phyloP scores from a whole-genome alignment of 2,329 filamentous ascomycete genomes.

The Cryphonectria nitschkei region DNA sequence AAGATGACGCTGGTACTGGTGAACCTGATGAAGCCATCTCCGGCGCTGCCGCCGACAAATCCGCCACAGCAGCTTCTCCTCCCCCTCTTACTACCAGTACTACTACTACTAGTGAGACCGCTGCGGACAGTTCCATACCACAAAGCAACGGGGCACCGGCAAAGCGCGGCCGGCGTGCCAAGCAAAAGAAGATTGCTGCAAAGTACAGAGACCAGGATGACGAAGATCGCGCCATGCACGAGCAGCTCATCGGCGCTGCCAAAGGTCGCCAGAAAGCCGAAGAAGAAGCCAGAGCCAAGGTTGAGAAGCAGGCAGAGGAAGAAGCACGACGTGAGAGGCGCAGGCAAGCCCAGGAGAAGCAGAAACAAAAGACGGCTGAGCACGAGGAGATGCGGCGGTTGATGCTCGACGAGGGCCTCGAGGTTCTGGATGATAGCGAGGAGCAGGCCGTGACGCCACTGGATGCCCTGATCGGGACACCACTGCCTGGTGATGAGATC shows the following conservation, averaged over 20 bases:
- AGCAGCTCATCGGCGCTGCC: constrained; percentile 81
- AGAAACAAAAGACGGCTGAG: constrained; percentile 74
- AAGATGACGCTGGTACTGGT: neutral
- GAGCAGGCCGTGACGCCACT: constrained; percentile 58
- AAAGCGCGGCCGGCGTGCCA: constrained; percentile 77
- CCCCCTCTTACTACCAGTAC: constrained; percentile 19
- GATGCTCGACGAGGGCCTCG: constrained; percentile 62
- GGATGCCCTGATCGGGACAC: constrained; percentile 76
- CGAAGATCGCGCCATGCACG: constrained; percentile 82
- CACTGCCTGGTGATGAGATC: constrained; percentile 81
- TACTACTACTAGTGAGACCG: constrained; percentile 35
- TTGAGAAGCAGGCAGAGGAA: constrained; percentile 70
- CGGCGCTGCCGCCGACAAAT: constrained; percentile 31
- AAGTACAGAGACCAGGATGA: constrained; percentile 97
- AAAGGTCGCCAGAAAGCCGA: constrained; percentile 69
- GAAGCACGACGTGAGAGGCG: constrained; percentile 75
- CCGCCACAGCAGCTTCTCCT: constrained; percentile 29
- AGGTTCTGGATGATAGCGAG: constrained; percentile 63
- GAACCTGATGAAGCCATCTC: constrained; percentile 39
- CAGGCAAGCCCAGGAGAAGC: constrained; percentile 76
- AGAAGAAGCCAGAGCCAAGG: constrained; percentile 70
- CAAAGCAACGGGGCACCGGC: constrained; percentile 48
- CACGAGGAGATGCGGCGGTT: constrained; percentile 71
- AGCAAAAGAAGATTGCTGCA: constrained; percentile 82
- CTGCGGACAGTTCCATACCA: constrained; percentile 37